Evolutionary conservation across 2,329 filamentous ascomycete species (phyloP), one percentile per base, ranked within the genome.

Genomic region (Calonectria pseudoreteaudii): DNA sequence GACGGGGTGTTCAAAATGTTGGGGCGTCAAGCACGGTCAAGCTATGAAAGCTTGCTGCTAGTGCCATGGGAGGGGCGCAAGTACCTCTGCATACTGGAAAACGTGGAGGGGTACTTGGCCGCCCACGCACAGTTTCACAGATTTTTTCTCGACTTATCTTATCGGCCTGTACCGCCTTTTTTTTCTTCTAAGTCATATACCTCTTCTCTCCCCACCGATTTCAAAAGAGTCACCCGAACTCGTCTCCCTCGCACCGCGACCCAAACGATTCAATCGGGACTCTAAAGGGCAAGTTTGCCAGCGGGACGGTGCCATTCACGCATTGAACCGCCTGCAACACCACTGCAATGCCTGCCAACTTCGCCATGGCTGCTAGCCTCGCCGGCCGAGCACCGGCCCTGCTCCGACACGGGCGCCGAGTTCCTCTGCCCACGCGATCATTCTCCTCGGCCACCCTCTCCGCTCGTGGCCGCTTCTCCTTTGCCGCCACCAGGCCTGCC

Each of bases 381-480:
- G 89, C 90, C 80, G 89, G 89, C 81, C 88, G 90, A 82, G 89
- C 90, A 81, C 90, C 90, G 84, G 86, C 88, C 80, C 83, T 91
- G 81, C 87, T 92, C 84, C 89, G 90, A 83, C 87, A 89, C 83
- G 87, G 87, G 80, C 86, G 87, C 80, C 88, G 88, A 78, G 78
- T 90, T 65, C 87, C 89, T 76, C 83, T 87, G 77, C 82, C 86
- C 53, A 81, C 85, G 78, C 86, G 88, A 82, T 80, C 86, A 73
- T 85, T 90, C 79, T 85, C 85, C 75, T 82, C 85, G 34, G 83
- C 81, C 58, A 77, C 83, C 70, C 78, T 84, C 76, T 83, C 82
- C 62, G 69, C 76, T 53, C 70, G 76, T 49, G 68, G 73, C 71
- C 75, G 77, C 71, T 76, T 80, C 75, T 75, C 74, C 71, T 78